Evolutionary conservation across 148 eudicot species (phyloP), one percentile per base, ranked within the genome.

Genomic region (Amaranthus hypochondriacus): DNA sequence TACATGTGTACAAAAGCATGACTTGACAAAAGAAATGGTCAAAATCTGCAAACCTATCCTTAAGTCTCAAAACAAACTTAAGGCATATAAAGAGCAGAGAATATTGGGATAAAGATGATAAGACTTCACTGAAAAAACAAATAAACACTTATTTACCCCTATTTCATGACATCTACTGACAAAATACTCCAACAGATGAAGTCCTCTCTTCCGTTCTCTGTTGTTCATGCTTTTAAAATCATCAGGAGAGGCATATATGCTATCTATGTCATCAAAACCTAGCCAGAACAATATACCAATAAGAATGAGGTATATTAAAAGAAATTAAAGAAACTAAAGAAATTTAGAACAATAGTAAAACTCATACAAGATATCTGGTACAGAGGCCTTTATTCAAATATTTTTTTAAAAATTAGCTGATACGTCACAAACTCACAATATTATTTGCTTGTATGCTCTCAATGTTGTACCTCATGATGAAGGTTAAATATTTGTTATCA

Each of bases 241-340:
- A 11, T 87, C 96, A 51, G 96, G 98, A 62, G 98, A 89, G 70
- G 98, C 90, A 78, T 80, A 92, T 47, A 89, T 79, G 68, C 94
- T 90, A 71, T 90, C 94, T 85, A 85, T 79, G 58, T 89, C 98
- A 82, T 86, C 88, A 66, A 90, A 93, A 78, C 90, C 98, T 93
- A 70, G 61, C 73, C 69, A 70, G 50, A 46, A n/a, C 48, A 53
- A 65, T 39, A 13, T 49, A 6, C 7, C 39, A 28, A 28, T 28
- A 28, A 28, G 39, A 28, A 28, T 28, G 39, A 28, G 39, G 39
- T 28, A 28, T 28, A 28, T 28, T 28, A 28, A 28, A 28, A 28
- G 39, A 28, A 28, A 28, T 28, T 28, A 28, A 28, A 28, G 39
- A 28, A 0, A 28, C 39, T 28, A 28, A 28, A 28, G 2, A 28